Percentiles rank a stretch among this genome's conserved stretches.
phyloP scores from a whole-genome alignment of 169 alveolate species.

The Eimeria mitis region DNA sequence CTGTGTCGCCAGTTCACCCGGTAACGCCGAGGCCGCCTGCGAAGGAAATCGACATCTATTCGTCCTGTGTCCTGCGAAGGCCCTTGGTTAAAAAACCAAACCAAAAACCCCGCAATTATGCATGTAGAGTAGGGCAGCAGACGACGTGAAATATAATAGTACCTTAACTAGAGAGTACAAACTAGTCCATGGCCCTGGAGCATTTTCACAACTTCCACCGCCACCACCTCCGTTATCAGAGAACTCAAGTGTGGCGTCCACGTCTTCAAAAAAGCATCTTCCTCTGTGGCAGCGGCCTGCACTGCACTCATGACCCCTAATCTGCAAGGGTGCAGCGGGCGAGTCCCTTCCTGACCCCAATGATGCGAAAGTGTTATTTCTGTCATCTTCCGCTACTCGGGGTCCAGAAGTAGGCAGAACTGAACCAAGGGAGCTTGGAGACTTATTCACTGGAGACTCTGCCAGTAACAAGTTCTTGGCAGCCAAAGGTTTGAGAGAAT shows the following conservation, averaged over 20 bases:
- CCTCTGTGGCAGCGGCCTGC: conserved; percentile 37
- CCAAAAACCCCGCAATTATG: not conserved
- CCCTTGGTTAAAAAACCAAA: not conserved
- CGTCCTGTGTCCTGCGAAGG: not conserved
- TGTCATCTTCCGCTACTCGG: not conserved
- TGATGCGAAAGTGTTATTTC: conserved; percentile 4
- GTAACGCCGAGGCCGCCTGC: conserved; percentile 69
- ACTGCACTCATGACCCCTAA: conserved; percentile 32
- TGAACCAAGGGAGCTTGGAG: conserved; percentile 8
- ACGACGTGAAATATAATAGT: not conserved
- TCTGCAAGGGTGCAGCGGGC: not conserved
- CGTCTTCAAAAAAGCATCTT: conserved; percentile 8
- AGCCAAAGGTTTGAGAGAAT: not conserved
- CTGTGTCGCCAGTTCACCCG: not conserved
- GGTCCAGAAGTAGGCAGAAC: not conserved
- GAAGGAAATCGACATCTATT: not conserved
- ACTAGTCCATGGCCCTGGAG: conserved; percentile 9
- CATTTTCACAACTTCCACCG: not conserved
- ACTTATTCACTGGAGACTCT: conserved; percentile 37
- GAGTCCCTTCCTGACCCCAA: conserved; percentile 2
- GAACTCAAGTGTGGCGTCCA: not conserved
- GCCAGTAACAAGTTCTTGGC: conserved; percentile 32
- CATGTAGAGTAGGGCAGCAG: not conserved
- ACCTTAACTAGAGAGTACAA: conserved; percentile 46
- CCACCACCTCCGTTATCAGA: not conserved